Evolutionary conservation across 345 rosid genomes (phyloP), one percentile per base, ranked within the genome.

Genomic region (Microcos paniculata): DNA sequence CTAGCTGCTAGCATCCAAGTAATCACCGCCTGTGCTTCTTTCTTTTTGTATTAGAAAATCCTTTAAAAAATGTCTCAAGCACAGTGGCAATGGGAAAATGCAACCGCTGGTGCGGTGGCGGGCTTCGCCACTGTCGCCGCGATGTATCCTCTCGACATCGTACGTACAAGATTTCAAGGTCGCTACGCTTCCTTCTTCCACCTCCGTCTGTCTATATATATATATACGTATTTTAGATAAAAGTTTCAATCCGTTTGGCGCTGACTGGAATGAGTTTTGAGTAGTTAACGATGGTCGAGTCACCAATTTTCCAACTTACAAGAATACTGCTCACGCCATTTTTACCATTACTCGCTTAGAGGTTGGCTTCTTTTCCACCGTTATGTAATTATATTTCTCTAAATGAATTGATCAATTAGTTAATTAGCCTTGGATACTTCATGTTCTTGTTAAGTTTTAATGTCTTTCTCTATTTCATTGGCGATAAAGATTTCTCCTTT

Each of bases 141-240:
- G 46, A 76, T 87, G 91, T 93, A 96, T 59, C 97, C 99, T 16
- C 93, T 96, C 9, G 99, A 96, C 81, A 93, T 96, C 62, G 98
- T 93, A 49, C 96, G 97, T 28, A 91, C 98, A 11, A 87, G 98
- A 58, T 96, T 96, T 77, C 98, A 91, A 90, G 99, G 99, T 93
- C 48, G 12, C n/a, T n/a, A n/a, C n/a, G n/a, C n/a, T n/a, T 19
- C 72, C 58, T 15, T 18, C 53, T 9, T 56, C 45, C 16, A 62
- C 26, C 51, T 71, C 49, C 6, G 6, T 24, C 33, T 42, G 53
- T 28, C 12, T 24, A 13, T 14, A 11, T 45, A 1, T 26, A 7
- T 40, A 10, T 5, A 6, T 7, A 0, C 5, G 16, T 28, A 58
- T 23, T 31, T 11, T 53, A 55, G 58, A 6, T 15, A 1, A 10